Evolutionary conservation across 2,329 filamentous ascomycete species (phyloP).

Genomic region (Lasiodiplodia sp.): DNA sequence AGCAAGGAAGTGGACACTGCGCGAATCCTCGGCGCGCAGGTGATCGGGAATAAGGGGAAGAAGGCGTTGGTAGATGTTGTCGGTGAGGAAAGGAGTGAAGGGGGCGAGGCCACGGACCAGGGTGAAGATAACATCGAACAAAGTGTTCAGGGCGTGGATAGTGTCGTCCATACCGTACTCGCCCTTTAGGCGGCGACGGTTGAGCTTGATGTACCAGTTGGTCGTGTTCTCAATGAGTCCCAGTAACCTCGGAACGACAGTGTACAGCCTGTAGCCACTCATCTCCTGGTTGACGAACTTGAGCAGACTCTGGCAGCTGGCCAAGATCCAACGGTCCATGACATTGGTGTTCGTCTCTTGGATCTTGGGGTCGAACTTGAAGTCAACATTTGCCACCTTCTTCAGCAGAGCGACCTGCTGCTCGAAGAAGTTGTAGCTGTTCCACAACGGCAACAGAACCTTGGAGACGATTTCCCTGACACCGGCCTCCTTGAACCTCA

Average conservation of each 20-base stretch:
- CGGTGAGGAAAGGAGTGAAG: constrained; percentile 94
- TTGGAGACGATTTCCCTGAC: constrained; percentile 96
- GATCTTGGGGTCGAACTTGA: constrained; percentile 76
- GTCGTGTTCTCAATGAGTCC: constrained; percentile 90
- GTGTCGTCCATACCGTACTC: constrained; percentile 88
- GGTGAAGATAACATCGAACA: constrained; percentile 93
- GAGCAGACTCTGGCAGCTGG: constrained; percentile 87
- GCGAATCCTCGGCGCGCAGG: constrained; percentile 72
- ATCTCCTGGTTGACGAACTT: constrained; percentile 95
- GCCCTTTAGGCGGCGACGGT: constrained; percentile 88
- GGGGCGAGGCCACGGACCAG: constrained; percentile 87
- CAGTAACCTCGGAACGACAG: constrained; percentile 85
- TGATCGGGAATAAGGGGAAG: constrained; percentile 80
- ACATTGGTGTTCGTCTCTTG: constrained; percentile 84
- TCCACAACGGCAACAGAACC: constrained; percentile 91
- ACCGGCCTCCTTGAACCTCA: constrained; percentile 88
- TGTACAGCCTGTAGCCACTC: constrained; percentile 76
- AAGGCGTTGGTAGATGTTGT: constrained; percentile 89
- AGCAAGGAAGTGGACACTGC: constrained; percentile 89
- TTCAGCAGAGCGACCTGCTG: constrained; percentile 85
- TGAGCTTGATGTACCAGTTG: constrained; percentile 99
- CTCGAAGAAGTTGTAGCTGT: constrained; percentile 96
- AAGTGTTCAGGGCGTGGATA: constrained; percentile 86
- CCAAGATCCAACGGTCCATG: constrained; percentile 96
- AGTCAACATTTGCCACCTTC: constrained; percentile 81